Evolutionary conservation across 768 basidiomycete species (phyloP).

Genomic region (Panaeolus papilionaceus): DNA sequence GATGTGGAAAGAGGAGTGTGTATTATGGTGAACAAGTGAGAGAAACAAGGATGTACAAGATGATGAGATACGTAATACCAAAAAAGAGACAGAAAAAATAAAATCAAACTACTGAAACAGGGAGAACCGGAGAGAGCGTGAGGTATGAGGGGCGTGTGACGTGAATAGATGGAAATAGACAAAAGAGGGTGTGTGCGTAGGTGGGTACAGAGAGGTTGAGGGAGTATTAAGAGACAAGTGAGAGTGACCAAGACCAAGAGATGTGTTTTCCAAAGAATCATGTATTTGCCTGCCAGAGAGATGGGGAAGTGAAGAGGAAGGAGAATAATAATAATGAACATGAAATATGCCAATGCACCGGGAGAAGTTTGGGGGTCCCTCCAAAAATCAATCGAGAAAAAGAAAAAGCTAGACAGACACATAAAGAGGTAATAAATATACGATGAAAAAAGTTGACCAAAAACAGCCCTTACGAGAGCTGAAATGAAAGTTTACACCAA

Average conservation of each 20-base stretch:
- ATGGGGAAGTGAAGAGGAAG: not conserved
- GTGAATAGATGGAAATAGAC: not conserved
- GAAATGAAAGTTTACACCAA: not conserved
- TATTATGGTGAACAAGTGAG: not conserved
- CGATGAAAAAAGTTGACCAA: not conserved
- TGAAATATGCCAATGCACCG: constrained; percentile 5
- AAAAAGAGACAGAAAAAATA: not conserved
- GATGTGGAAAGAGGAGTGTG: not conserved
- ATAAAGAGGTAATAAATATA: constrained; percentile 5
- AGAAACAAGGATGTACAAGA: constrained; percentile 6
- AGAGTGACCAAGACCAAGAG: not conserved
- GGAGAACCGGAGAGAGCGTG: not conserved
- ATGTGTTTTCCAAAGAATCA: constrained; percentile 14
- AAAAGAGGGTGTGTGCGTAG: not conserved
- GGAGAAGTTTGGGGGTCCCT: not conserved
- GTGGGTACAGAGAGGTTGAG: not conserved
- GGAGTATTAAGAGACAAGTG: not conserved
- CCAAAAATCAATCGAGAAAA: constrained; percentile 1
- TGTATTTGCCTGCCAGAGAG: constrained; percentile 8
- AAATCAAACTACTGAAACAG: not conserved
- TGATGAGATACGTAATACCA: constrained; percentile 5
- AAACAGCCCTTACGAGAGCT: not conserved
- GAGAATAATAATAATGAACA: not conserved
- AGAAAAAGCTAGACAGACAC: not conserved
- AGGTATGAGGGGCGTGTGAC: not conserved